Evolutionary conservation across 1,139 yeast genomes (phyloP).

Genomic region (Debaryomyces coudertii): DNA sequence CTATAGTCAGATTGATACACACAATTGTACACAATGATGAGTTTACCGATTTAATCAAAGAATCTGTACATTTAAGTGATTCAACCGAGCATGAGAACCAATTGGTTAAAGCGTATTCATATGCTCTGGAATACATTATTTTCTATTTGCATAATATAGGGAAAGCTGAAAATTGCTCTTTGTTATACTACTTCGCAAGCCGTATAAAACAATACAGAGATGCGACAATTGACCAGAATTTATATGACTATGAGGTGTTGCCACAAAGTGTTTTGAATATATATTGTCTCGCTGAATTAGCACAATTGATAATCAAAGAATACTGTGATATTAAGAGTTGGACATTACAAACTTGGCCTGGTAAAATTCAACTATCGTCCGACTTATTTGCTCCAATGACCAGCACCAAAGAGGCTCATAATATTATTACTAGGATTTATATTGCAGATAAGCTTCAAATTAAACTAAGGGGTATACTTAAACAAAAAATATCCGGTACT

Average conservation of each 20-base stretch:
- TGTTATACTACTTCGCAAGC: constrained; percentile 76
- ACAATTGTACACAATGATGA: constrained; percentile 77
- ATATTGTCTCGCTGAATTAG: constrained; percentile 71
- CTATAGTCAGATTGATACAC: constrained; percentile 69
- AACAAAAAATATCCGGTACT: constrained; percentile 24
- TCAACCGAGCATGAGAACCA: constrained; percentile 21
- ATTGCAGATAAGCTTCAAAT: constrained; percentile 48
- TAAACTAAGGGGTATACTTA: constrained; percentile 30
- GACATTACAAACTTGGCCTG: constrained; percentile 82
- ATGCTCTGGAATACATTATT: constrained; percentile 59
- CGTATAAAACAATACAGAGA: constrained; percentile 82
- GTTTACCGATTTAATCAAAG: constrained; percentile 47
- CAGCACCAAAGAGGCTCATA: constrained; percentile 47
- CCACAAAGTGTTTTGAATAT: constrained; percentile 42
- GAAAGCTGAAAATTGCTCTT: constrained; percentile 66
- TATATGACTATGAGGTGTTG: constrained; percentile 32
- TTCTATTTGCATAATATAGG: constrained; percentile 66
- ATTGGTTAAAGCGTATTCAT: constrained; percentile 46
- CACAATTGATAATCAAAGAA: constrained; percentile 66
- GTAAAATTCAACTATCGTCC: constrained; percentile 64
- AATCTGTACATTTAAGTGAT: constrained; percentile 21
- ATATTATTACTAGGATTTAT: constrained; percentile 48
- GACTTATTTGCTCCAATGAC: constrained; percentile 67
- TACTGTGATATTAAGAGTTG: constrained; percentile 62
- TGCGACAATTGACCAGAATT: constrained; percentile 40